Base-by-base conservation (phyloP, 805 yeast species). In the Candida awuae region DNA sequence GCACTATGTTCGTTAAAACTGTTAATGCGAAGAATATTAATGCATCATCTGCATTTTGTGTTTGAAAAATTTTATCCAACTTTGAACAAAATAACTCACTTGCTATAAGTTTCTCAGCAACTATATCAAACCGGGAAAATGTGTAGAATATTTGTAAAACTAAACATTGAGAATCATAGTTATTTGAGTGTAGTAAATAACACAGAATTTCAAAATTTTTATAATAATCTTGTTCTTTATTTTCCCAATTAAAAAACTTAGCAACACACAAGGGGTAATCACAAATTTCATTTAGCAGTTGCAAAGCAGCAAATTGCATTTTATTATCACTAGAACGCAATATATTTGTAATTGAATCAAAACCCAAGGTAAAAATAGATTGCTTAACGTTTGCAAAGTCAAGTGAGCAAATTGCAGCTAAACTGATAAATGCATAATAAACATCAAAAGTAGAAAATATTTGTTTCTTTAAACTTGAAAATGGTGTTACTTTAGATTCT, bases 181-280 rank as follows among this genome's bases (percentile, higher is more conserved):
- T 71, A 5, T 56, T 55, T 21, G 68, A 45, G 32, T 61, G 53
- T 35, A 66, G 56, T 39, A 67, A 51, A 45, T 67, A 68, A 4
- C 66, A 68, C 14, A 70, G 39, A 0, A 63, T 51, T 8, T 62
- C 61, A 39, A 68, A 75, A 44, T 70, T 68, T 37, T 53, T 56
- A 29, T 56, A 53, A 39, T 67, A 61, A 6, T 50, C 46, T 18
- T 56, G 52, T 10, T 55, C 54, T 9, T 62, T 70, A 13, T 25
- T 14, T 7, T 30, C 31, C 65, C 74, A 63, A 48, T 80, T 76
- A 62, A 82, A 82, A 48, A 81, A 70, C 43, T 74, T 73, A 2
- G 74, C 77, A 25, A 75, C 56, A 40, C 66, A 58, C 6, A 49
- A 18, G 1, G 68, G 68, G 12, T 53, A 45, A 10, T 53, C 44